phyloP scores from a whole-genome alignment of 2,329 filamentous ascomycete species.

The Simplicillium aogashimaense region DNA sequence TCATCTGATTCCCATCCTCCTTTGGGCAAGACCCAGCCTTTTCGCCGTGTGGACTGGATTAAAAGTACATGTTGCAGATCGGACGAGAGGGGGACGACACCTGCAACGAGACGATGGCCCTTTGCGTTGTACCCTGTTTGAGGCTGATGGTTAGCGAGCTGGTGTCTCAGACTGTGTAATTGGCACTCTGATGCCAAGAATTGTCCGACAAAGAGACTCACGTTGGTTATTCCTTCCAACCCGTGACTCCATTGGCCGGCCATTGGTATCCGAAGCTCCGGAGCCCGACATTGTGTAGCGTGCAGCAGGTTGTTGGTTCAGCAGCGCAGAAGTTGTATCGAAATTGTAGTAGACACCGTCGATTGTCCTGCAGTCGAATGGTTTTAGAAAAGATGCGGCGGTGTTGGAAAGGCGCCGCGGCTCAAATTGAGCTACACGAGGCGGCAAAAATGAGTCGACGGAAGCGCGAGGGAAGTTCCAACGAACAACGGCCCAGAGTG shows the following conservation, averaged over 20 bases:
- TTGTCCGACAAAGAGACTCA: constrained; percentile 43
- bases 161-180: too few relatives aligned
- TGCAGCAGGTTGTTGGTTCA: constrained; percentile 5
- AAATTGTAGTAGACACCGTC: background rate
- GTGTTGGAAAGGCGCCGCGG: too few relatives aligned
- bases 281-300: constrained; percentile 23
- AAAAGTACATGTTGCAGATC: constrained; percentile 85
- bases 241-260: constrained; percentile 60
- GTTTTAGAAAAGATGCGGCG: too few relatives aligned
- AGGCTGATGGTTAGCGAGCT: too few relatives aligned
- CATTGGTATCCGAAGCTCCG: constrained; percentile 22
- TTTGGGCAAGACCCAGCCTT: constrained; percentile 94
- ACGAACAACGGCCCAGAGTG: too few relatives aligned
- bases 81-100: constrained; percentile 78
- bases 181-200: background rate
- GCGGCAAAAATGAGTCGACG: background rate
- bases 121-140: constrained; percentile 75
- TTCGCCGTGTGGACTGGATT: constrained; percentile 84
- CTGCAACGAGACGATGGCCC: constrained; percentile 90
- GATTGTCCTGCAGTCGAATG: background rate
- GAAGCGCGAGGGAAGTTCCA: background rate
- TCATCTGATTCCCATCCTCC: constrained; percentile 97
- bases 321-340: too few relatives aligned
- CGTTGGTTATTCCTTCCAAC: constrained; percentile 71
- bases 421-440: too few relatives aligned